These are phyloP conservation scores for Dissophora globulifera DNA, from an alignment of 192 early-diverging fungal genomes.

Conservation along the genomic window DNA sequence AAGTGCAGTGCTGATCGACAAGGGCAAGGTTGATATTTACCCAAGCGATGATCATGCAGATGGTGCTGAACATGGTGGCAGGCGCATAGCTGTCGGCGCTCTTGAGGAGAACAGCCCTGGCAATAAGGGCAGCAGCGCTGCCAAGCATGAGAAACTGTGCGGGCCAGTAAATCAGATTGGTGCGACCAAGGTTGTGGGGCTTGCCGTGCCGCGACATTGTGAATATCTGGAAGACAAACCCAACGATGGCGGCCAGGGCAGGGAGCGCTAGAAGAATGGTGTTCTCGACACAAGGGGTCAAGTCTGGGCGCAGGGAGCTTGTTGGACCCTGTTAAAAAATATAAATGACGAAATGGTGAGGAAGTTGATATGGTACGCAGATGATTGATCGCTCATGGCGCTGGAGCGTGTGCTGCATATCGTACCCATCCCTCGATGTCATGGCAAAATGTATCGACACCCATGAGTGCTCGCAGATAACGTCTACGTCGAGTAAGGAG, in stretches of 20 bases:
- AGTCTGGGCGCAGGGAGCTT: constrained; percentile 9
- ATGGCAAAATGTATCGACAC: constrained; percentile 17
- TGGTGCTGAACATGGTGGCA: constrained; percentile 42
- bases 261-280: constrained; percentile 44
- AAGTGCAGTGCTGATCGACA: neutral
- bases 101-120: constrained; percentile 19
- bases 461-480: no score
- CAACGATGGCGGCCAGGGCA: constrained; percentile 19
- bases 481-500: neutral
- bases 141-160: constrained; percentile 38
- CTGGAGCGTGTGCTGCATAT: no score
- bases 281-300: constrained; percentile 48
- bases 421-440: constrained; percentile 42
- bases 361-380: neutral
- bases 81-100: constrained; percentile 23
- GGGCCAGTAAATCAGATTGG: constrained; percentile 45
- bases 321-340: constrained; percentile 43
- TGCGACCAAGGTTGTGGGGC: constrained; percentile 39
- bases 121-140: constrained; percentile 24
- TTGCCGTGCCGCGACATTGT: constrained; percentile 33
- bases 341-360: neutral
- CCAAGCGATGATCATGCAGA: constrained; percentile 35
- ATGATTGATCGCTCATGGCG: no score
- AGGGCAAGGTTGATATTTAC: constrained; percentile 10
- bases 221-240: constrained; percentile 1